These are phyloP conservation scores for Podospora fimiseda DNA, from an alignment of 495 filamentous ascomycete genomes.

Conservation along the genomic window DNA sequence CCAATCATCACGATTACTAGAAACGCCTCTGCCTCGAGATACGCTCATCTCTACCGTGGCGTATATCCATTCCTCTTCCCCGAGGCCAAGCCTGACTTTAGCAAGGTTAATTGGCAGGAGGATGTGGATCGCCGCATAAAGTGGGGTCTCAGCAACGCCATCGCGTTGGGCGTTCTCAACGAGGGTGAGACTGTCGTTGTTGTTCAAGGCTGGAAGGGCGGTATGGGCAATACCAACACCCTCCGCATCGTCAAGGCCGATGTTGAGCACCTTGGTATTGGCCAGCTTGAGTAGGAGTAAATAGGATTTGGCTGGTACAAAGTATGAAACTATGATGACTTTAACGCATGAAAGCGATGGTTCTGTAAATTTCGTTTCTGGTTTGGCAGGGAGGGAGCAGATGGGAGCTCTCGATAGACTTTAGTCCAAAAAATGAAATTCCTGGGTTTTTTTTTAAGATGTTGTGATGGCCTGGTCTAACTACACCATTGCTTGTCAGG, in stretches of 20 bases:
- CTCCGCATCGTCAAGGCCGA: constrained; percentile 54
- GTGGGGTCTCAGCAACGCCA: constrained; percentile 84
- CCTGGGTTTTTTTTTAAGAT: not conserved
- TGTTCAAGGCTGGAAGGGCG: constrained; percentile 93
- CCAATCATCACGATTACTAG: constrained; percentile 98
- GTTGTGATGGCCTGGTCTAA: too few species aligned
- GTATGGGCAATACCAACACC: constrained; percentile 97
- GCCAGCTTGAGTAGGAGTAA: constrained; percentile 12
- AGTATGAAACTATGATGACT: not conserved
- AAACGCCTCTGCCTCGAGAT: constrained; percentile 74
- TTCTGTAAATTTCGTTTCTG: not conserved
- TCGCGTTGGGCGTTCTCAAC: constrained; percentile 74
- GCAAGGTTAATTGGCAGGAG: constrained; percentile 86
- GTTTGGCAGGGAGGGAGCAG: not conserved
- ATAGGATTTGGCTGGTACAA: not conserved
- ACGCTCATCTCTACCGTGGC: constrained; percentile 92
- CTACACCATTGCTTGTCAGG: too few species aligned
- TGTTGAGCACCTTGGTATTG: constrained; percentile 42
- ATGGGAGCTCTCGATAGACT: constrained; percentile 8
- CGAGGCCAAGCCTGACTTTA: constrained; percentile 89
- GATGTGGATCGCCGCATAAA: constrained; percentile 94
- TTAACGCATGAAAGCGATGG: not conserved
- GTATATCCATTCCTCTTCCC: constrained; percentile 96
- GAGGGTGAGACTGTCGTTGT: constrained; percentile 84
- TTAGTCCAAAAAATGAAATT: not conserved